Evolutionary conservation across 768 basidiomycete genomes (phyloP), one percentile per base, ranked within the genome.

Genomic region (Mycena leptocephala): DNA sequence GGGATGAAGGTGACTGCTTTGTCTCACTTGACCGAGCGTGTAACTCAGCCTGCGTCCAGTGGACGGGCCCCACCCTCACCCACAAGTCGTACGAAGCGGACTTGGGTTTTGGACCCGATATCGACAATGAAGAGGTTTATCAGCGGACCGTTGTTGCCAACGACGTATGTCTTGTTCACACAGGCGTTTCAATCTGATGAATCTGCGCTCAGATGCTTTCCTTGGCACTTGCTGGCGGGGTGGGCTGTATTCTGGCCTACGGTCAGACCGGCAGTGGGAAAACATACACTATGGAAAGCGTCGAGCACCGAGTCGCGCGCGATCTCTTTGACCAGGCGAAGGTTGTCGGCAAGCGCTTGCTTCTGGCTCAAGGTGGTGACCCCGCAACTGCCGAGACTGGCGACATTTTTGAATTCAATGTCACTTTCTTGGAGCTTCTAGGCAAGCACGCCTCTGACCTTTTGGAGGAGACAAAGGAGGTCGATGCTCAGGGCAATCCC

Each of bases 21-120:
- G 33, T 37, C 32, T 55, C 61, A 46, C 35, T 43, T 35, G 48
- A 5, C 35, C 22, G 55, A 48, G n/a, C 37, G 26, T 51, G 55
- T 35, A 56, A 55, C 67, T 64, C n/a, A 73, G 7, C 22, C 56
- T 39, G 46, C 35, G 43, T 55, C 22, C 67, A 84, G 84, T 85
- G 85, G 84, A 79, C 79, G n/a, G 85, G 85, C 2, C 84, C 84
- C 4, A 84, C 84, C 11, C 80, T 86, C 14, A 79, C 82, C 2
- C 85, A 86, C 75, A 85, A 84, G 74, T 43, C 76, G 26, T 86
- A 83, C 73, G 81, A 80, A 30, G 78, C 84, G n/a, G 85, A 86
- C 64, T 73, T 85, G 48, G 85, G 81, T 2, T 85, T 86, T 67
- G 83, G 82, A 3, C 84, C 85, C 7, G 81, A 81, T 5, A 46